A percentile compares a stretch with the other conserved stretches of the same genome.
Conservation (phyloP, 768 basidiomycete genomes). For the Pleurotus sapidus region DNA sequence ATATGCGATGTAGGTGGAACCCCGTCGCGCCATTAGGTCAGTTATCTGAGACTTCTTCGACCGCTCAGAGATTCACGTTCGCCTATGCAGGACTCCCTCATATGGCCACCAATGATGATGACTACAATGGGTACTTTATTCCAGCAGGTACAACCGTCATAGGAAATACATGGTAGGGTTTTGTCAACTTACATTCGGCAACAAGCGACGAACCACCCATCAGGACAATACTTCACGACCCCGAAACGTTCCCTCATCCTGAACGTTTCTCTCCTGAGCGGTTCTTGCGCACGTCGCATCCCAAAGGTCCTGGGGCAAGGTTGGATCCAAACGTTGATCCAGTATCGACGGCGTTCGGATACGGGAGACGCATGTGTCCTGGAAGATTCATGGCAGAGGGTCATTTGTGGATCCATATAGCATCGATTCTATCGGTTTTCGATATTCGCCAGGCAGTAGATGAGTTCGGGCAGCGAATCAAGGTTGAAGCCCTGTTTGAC, state of each 20-base stretch:
- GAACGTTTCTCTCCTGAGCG: conserved; percentile 27
- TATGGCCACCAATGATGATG: conserved; percentile 23
- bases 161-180: conserved; percentile 25
- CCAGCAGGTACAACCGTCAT: conserved; percentile 28
- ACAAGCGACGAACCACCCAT: background rate
- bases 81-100: conserved; percentile 21
- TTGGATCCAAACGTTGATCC: background rate
- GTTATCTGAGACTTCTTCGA: background rate
- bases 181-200: too few relatives aligned
- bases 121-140: conserved; percentile 30
- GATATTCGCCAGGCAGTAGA: background rate
- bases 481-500: conserved; percentile 3
- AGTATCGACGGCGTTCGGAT: conserved; percentile 3
- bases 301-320: background rate
- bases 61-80: background rate
- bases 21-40: conserved; percentile 17
- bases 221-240: conserved; percentile 33
- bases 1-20: conserved; percentile 1
- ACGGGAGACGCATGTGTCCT: conserved; percentile 5
- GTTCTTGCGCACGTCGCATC: conserved; percentile 11
- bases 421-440: conserved; percentile 1
- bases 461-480: background rate
- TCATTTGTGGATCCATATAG: conserved; percentile 3
- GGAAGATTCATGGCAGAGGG: conserved; percentile 5
- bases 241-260: conserved; percentile 27